phyloP scores from a whole-genome alignment of 768 basidiomycete species.

The Xanthoconium stramineum region DNA sequence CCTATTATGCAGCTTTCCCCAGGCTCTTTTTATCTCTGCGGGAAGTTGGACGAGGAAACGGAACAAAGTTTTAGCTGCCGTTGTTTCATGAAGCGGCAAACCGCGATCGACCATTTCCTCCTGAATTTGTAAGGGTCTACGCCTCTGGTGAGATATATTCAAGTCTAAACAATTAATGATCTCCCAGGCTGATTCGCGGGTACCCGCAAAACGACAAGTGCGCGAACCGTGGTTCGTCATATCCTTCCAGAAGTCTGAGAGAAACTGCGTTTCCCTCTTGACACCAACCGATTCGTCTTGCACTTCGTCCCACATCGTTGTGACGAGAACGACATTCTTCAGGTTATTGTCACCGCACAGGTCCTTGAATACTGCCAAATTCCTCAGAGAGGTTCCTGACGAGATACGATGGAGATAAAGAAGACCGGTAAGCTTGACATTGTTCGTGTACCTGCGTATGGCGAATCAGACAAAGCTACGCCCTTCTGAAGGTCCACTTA shows the following conservation, averaged over 20 bases:
- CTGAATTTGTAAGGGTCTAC: background rate
- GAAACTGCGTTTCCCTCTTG: constrained; percentile 13
- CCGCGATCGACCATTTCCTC: no score
- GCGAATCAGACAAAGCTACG: background rate
- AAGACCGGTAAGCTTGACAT: no score
- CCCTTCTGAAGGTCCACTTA: background rate
- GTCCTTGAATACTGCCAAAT: background rate
- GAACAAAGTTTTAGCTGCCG: constrained; percentile 16
- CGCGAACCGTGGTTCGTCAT: constrained; percentile 4
- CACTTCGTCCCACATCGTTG: background rate
- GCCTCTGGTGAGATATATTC: background rate
- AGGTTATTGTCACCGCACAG: constrained; percentile 10
- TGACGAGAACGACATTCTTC: constrained; percentile 17
- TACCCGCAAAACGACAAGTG: background rate
- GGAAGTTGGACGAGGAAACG: background rate
- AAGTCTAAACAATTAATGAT: constrained; percentile 7
- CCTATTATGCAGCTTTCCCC: background rate
- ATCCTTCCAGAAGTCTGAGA: constrained; percentile 9
- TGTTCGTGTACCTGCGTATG: no score
- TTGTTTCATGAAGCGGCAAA: constrained; percentile 3
- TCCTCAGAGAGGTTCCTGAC: constrained; percentile 10
- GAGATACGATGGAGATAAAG: constrained; percentile 7
- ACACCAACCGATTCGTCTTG: constrained; percentile 1
- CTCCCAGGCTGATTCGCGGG: constrained; percentile 11
- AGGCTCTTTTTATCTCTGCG: constrained; percentile 1